These are phyloP conservation scores for Trichosporon sp. DNA, from an alignment of 1,284 basidiomycete species.

Conservation along the genomic window DNA sequence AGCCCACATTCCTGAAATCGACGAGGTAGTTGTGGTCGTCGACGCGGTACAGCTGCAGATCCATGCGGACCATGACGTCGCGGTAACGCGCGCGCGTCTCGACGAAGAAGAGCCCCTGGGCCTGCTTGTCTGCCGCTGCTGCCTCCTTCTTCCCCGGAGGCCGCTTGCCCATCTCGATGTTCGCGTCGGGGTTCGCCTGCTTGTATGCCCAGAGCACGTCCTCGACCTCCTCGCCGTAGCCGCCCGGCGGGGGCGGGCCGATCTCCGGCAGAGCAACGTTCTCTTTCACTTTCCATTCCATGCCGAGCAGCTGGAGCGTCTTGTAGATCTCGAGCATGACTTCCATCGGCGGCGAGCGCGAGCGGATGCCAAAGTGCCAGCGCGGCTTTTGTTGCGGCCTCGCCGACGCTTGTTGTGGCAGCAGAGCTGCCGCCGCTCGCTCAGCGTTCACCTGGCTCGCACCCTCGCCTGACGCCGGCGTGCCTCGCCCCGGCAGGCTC, in stretches of 20 bases:
- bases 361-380: constrained; percentile 98
- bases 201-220: constrained; percentile 51
- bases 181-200: constrained; percentile 29
- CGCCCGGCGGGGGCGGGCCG: constrained; percentile 48
- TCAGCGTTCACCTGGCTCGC: constrained; percentile 35
- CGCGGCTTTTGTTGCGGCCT: constrained; percentile 54
- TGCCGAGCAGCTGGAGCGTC: constrained; percentile 82
- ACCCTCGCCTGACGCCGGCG: not conserved
- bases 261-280: constrained; percentile 64
- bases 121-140: constrained; percentile 50
- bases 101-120: constrained; percentile 75
- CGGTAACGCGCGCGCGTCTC: constrained; percentile 86
- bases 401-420: constrained; percentile 26
- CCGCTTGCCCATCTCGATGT: constrained; percentile 29
- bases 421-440: constrained; percentile 38
- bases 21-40: constrained; percentile 95
- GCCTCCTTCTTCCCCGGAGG: constrained; percentile 48
- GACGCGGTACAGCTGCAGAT: constrained; percentile 92
- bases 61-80: constrained; percentile 92
- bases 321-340: constrained; percentile 98
- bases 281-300: constrained; percentile 74
- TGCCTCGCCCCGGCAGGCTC: constrained; percentile 57
- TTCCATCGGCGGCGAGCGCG: constrained; percentile 93
- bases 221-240: constrained; percentile 41
- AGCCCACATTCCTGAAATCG: constrained; percentile 95